Percentiles rank a stretch among this genome's conserved stretches.
phyloP scores from a whole-genome alignment of 31 red algal species.

The Endocladia muricata region DNA sequence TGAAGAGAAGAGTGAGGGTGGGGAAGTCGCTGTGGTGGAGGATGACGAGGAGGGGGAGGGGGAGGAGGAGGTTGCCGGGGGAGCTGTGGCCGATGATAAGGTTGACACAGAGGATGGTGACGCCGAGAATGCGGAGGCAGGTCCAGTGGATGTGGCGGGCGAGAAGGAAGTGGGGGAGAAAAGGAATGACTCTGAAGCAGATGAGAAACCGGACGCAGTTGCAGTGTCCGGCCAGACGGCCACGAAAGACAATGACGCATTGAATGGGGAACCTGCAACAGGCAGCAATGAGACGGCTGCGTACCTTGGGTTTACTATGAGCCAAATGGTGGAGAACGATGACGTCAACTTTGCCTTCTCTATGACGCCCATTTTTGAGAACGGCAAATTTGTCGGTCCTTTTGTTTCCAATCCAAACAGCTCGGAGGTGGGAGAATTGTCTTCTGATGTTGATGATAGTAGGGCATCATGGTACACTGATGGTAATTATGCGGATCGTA shows the following conservation, averaged over 20 bases:
- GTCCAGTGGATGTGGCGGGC: not conserved
- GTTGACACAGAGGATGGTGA: not conserved
- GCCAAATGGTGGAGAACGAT: constrained; percentile 36
- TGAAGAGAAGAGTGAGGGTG: not conserved
- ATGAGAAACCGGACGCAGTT: not conserved
- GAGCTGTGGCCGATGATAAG: not conserved
- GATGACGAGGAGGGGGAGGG: not conserved
- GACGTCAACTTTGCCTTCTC: not conserved
- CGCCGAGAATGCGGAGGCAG: not conserved
- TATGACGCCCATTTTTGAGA: constrained; percentile 38
- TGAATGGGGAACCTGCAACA: not conserved
- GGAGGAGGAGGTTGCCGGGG: not conserved
- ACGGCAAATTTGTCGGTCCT: constrained; percentile 36
- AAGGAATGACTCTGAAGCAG: not conserved
- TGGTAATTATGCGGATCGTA: constrained; percentile 51
- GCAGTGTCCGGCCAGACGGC: not conserved
- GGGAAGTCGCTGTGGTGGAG: not conserved
- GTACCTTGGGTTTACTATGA: constrained; percentile 26
- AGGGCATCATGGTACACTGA: constrained; percentile 36
- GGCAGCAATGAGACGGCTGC: constrained; percentile 37
- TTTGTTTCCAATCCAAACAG: constrained; percentile 32
- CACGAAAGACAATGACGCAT: not conserved
- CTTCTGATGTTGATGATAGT: constrained; percentile 15
- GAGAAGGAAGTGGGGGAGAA: not conserved
- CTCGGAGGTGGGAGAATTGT: constrained; percentile 17